Conservation (phyloP, 805 yeast species). For the Metschnikowia dekortorum region DNA sequence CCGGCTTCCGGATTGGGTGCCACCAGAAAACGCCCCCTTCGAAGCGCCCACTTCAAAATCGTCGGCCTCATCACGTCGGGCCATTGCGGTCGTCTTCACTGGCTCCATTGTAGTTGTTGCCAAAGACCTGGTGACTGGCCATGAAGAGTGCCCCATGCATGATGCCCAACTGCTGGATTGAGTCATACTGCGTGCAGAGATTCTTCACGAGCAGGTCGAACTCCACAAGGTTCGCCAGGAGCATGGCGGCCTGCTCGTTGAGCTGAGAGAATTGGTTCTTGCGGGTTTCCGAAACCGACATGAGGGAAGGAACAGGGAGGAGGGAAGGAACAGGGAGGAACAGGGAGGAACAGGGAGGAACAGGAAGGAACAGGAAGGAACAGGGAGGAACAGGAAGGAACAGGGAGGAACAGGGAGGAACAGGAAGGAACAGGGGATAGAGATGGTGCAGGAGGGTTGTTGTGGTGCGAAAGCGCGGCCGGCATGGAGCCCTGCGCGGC, state of each 20-base stretch:
- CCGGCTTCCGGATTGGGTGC: no score
- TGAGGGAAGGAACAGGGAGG: neutral
- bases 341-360: neutral
- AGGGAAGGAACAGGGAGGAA: neutral
- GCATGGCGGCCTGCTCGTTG: conserved; percentile 48
- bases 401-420: no score
- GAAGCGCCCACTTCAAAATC: no score
- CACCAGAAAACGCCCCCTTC: no score
- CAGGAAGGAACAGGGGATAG: neutral
- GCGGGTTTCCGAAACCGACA: conserved; percentile 9
- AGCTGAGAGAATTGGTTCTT: conserved; percentile 28
- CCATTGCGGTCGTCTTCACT: neutral
- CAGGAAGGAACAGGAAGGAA: no score
- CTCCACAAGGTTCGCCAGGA: conserved; percentile 53
- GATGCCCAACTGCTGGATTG: conserved; percentile 50
- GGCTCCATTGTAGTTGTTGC: conserved; percentile 15
- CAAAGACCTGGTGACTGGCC: conserved; percentile 42
- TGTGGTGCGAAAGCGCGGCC: no score
- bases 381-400: no score
- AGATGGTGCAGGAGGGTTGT: neutral
- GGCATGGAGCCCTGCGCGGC: neutral
- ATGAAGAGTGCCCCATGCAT: conserved; percentile 51
- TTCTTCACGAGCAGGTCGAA: conserved; percentile 48
- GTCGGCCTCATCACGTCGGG: no score
- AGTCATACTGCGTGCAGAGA: conserved; percentile 49